Base-by-base conservation (phyloP, 2,329 filamentous ascomycete genomes). In the Ophiostoma pallidulum region DNA sequence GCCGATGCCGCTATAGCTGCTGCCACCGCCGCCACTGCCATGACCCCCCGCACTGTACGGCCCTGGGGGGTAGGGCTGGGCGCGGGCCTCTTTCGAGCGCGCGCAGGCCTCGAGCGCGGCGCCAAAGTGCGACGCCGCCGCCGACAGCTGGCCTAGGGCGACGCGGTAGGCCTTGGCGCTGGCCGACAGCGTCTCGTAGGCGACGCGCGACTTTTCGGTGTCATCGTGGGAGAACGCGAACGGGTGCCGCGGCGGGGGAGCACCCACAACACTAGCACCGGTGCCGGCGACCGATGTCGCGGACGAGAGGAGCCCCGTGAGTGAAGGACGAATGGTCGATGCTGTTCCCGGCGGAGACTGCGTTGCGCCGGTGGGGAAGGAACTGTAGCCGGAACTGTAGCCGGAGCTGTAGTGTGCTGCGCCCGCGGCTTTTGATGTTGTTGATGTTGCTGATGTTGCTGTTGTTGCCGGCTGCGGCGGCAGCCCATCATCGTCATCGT, bases 71-170 rank as follows among this genome's bases (percentile, higher is more conserved):
- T 80, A 67, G 41, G 72, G 67, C 54, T 81, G 78, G 46, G 78
- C 76, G 44, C 79, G 73, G 29, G 80, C 76, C 60, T 84, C 80
- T 58, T 83, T 84, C 28, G 83, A 66, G 13, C 80, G 74, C n/a
- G 80, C 80, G 62, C 80, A 84, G 51, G 78, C 64, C 65, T 84
- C 80, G 51, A 84, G 72, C 14, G 80, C 78, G 40, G 73, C 72
- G 41, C 78, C 80, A 59, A 84, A 84, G 28, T 73, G 67, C 0
- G 78, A 82, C 2, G 80, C 77, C 2, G 80, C 74, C 5, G 69
- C 71, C 8, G 79, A 81, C 12, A 84, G 67, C 3, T 74, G 61
- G 31, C 79, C 73, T 40, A 84, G 75, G 14, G 80, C 78, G 18
- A 75, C 60, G 39, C 80, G 76, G 62, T 83, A 84, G 35, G 72